Evolutionary conservation across 1,284 basidiomycete genomes (phyloP).

Genomic region (Earliella scabrosa): DNA sequence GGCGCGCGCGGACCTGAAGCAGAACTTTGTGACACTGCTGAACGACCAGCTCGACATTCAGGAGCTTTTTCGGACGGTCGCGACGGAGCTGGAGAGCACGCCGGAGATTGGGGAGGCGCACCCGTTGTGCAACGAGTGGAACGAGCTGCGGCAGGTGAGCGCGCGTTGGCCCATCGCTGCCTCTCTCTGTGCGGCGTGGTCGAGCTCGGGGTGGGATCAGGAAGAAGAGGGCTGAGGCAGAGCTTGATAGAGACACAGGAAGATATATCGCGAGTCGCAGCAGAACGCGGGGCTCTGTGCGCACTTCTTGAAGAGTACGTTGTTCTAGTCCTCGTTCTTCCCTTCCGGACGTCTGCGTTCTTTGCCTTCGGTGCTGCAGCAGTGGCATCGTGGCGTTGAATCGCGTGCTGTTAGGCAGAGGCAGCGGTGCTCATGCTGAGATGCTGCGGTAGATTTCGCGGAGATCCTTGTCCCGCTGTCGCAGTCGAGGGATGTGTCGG

Average conservation of each 20-base stretch:
- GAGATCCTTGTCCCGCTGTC: constrained; percentile 34
- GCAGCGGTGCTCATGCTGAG: no score
- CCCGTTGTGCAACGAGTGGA: constrained; percentile 29
- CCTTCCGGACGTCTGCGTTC: no score
- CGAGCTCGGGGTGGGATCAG: no score
- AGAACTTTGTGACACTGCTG: constrained; percentile 30
- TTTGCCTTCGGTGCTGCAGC: neutral
- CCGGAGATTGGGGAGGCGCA: constrained; percentile 32
- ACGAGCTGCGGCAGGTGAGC: constrained; percentile 29
- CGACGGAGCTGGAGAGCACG: constrained; percentile 30
- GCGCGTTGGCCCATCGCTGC: no score
- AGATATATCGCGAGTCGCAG: constrained; percentile 33
- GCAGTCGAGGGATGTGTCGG: constrained; percentile 25
- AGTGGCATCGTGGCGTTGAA: neutral
- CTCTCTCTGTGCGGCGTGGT: neutral
- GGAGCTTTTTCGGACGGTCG: constrained; percentile 31
- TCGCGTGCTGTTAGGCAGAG: no score
- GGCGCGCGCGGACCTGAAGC: constrained; percentile 20
- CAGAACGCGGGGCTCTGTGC: constrained; percentile 34
- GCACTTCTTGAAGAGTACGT: constrained; percentile 32
- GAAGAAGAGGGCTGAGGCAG: no score
- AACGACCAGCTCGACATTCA: constrained; percentile 34
- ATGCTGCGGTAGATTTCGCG: constrained; percentile 28
- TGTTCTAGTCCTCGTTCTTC: no score
- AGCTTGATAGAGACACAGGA: constrained; percentile 29